A percentile compares a stretch with the other conserved stretches of the same genome.
Evolutionary conservation across 371 early-diverging fungal genomes (phyloP).

Genomic region (Saksenaea oblongispora): DNA sequence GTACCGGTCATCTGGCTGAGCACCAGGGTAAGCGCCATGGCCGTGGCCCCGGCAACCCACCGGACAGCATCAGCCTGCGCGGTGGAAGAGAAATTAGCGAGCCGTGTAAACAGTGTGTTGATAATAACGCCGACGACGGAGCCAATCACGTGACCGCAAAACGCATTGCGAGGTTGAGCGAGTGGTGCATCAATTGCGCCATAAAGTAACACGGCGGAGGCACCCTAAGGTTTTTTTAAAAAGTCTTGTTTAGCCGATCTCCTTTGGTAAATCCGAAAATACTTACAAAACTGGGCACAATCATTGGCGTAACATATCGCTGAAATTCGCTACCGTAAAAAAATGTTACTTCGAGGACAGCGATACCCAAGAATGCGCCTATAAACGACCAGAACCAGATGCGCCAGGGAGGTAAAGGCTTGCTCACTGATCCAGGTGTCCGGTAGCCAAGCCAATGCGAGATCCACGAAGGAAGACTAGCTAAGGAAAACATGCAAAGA

Average conservation of each 20-base stretch:
- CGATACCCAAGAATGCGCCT: slow-evolving; percentile 50
- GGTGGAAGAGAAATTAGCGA: slow-evolving; percentile 26
- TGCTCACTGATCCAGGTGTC: not conserved
- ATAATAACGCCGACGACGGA: slow-evolving; percentile 67
- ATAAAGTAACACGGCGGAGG: slow-evolving; percentile 69
- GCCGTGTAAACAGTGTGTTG: slow-evolving; percentile 54
- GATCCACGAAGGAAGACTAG: not conserved
- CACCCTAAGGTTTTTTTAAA: slow-evolving; percentile 51
- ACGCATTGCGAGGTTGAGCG: slow-evolving; percentile 70
- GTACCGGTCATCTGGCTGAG: slow-evolving; percentile 72
- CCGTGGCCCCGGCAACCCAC: slow-evolving; percentile 70
- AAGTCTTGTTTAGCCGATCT: not conserved
- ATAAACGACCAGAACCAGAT: slow-evolving; percentile 45
- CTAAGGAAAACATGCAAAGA: slow-evolving; percentile 2
- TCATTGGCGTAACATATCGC: slow-evolving; percentile 31
- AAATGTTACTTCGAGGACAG: slow-evolving; percentile 35
- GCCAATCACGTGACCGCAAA: slow-evolving; percentile 66
- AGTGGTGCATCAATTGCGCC: slow-evolving; percentile 73
- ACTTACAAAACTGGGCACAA: slow-evolving; percentile 54
- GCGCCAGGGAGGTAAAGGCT: slow-evolving; percentile 31
- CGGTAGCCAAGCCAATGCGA: slow-evolving; percentile 10
- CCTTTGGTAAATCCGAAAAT: not conserved
- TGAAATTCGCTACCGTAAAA: slow-evolving; percentile 26
- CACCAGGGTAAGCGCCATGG: slow-evolving; percentile 66
- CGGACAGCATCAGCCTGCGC: slow-evolving; percentile 36